Base-by-base conservation (phyloP, 2,329 filamentous ascomycete genomes). In the Verticillium isaacii region DNA sequence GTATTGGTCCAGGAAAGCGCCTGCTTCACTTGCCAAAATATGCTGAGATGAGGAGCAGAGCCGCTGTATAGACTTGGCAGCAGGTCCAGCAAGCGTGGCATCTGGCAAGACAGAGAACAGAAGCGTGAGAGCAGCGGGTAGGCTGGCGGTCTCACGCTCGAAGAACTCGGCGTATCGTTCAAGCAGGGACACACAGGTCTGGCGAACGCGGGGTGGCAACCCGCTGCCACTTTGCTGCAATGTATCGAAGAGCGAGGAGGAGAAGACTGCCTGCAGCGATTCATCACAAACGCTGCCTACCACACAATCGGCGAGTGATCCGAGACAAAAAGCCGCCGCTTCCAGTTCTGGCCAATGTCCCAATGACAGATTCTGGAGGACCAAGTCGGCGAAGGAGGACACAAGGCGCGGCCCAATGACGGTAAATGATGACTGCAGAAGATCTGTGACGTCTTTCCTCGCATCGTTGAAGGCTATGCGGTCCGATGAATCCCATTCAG, bases 91-190 rank as follows among this genome's bases (percentile, higher is more conserved):
- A 55, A 93, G 79, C 4, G 82, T 76, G 2, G 82, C 76, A 36
- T 89, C 86, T 19, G 83, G 81, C 4, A 94, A 79, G 7, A 89
- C 87, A 36, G 81, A 83, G 70, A 96, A 93, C 1, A 95, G 81
- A 55, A 94, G 86, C 57, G 89, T 90, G 29, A 96, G 78, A 1
- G 89, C 89, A 52, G 86, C 79, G 1, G 90, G 88, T 1, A 96
- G 80, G 64, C 86, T 85, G 36, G 84, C 80, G 1, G 86, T 79
- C 69, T 91, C 86, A 25, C 87, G 83, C 68, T 90, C 84, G 72
- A 96, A 94, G 74, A 91, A 95, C 60, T 88, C 85, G 5, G 89
- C 86, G 70, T 92, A 93, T 32, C 86, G 82, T 66, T 90, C 89
- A 50, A 94, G 86, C 50, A 91, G 75, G 56, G 85, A 83, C 34